Conservation (phyloP, 169 alveolate species). For the Theileria orientalis region DNA sequence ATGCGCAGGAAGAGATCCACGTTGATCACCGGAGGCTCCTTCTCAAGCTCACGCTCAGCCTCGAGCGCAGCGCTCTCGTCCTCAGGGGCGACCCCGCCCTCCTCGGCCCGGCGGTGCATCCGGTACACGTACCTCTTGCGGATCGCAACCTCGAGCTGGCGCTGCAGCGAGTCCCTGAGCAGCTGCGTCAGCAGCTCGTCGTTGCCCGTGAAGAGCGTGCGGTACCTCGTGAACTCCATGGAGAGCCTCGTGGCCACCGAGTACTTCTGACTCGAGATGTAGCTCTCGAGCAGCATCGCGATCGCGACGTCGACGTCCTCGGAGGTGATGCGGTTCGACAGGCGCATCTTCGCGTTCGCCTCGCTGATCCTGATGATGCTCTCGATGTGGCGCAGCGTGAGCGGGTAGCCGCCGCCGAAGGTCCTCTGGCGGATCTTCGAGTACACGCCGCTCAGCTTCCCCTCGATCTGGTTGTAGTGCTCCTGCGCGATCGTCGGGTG, state of each 20-base stretch:
- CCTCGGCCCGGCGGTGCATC: conserved; percentile 63
- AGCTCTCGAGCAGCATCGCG: conserved; percentile 93
- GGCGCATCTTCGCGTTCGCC: conserved; percentile 94
- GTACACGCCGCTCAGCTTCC: conserved; percentile 84
- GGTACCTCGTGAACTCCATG: conserved; percentile 80
- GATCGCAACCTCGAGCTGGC: conserved; percentile 62
- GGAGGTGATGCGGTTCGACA: conserved; percentile 91
- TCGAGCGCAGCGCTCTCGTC: conserved; percentile 42
- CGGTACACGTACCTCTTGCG: conserved; percentile 63
- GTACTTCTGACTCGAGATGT: conserved; percentile 91
- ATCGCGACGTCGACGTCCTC: conserved; percentile 96
- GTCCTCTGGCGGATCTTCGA: conserved; percentile 93
- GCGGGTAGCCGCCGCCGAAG: conserved; percentile 91
- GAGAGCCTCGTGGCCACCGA: conserved; percentile 90
- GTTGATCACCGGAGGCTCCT: background rate
- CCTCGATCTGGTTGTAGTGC: conserved; percentile 74
- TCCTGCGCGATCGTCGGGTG: conserved; percentile 74
- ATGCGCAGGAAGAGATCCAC: conserved; percentile 65
- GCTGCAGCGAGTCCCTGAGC: conserved; percentile 72
- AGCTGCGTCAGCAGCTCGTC: conserved; percentile 79
- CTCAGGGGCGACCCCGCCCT: conserved; percentile 28
- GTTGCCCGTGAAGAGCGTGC: conserved; percentile 81
- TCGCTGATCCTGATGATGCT: conserved; percentile 94
- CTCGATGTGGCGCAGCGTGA: conserved; percentile 96
- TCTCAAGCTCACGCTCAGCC: background rate